Evolutionary conservation across 2,329 filamentous ascomycete genomes (phyloP).

Genomic region (Diplodia intermedia): DNA sequence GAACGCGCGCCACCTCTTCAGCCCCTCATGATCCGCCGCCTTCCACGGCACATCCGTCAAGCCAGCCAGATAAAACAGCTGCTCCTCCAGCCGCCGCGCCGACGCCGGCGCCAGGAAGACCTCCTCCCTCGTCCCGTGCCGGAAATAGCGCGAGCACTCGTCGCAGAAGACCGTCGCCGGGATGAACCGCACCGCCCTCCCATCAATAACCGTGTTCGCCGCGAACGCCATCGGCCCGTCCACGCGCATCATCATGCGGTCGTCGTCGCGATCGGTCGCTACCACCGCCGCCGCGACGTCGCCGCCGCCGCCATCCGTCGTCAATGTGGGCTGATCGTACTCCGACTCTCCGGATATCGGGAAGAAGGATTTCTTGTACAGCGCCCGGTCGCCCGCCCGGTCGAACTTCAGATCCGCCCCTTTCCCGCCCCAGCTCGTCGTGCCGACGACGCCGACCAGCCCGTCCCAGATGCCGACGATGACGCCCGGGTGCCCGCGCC

Average conservation of each 20-base stretch:
- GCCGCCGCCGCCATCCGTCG: no score
- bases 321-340: no score
- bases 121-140: neutral
- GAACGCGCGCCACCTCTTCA: neutral
- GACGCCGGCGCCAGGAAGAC: neutral
- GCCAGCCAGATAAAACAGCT: neutral
- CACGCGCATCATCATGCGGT: neutral
- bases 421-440: neutral
- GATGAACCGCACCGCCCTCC: neutral
- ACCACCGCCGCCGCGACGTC: neutral
- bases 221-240: neutral
- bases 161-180: neutral
- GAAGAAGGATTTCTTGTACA: neutral
- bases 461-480: neutral
- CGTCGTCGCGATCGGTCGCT: no score
- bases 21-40: neutral
- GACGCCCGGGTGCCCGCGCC: constrained; percentile 4
- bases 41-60: neutral
- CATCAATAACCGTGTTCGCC: neutral
- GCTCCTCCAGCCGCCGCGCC: neutral
- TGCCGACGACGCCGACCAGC: neutral
- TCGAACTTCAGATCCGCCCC: neutral
- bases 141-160: neutral
- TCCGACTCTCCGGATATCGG: neutral
- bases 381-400: neutral